Evolutionary conservation across 2,329 filamentous ascomycete species (phyloP), one percentile per base, ranked within the genome.

Genomic region (Plectosphaerella cucumerina): DNA sequence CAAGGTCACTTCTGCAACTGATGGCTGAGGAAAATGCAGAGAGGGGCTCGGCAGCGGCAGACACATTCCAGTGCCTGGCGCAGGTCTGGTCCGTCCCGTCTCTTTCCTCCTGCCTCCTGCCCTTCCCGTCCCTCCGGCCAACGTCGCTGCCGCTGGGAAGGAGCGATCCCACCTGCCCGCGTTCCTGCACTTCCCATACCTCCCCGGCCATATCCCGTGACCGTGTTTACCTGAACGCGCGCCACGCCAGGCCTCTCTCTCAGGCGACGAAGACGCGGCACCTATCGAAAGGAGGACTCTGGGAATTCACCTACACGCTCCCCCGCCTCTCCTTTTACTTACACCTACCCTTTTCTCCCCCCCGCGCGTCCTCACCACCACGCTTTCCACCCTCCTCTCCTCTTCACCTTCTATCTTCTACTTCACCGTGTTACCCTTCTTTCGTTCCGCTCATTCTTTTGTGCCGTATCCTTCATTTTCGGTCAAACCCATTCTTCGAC

Each of bases 401-500:
- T 23, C 14, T 51, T 51, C 51, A 43, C 49, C 52, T 33, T 18
- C 18, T 45, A 37, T 9, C 26, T 22, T 41, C 12, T 21, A 33
- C 33, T 49, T 50, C 21, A 12, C 44, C 31, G 11, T 21, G 31
- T 44, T 21, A 4, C 39, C 20, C 21, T 48, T 47, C 54, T 54
- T 54, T 55, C 33, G 57, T 58, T n/a, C 56, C 59, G 26, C 53
- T 59, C 58, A 42, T 57, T 61, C 55, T 44, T 48, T 56, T 52
- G 44, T 46, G 49, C 49, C 49, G 50, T 53, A 50, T 48, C 41
- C 41, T 53, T 54, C 53, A 49, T 41, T 23, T 34, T 43, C 57
- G 57, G 54, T 55, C 59, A 50, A 49, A 60, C 56, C n/a, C 22
- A 60, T 61, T 58, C 54, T 58, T 57, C 37, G 21, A 47, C 26